Evolutionary conservation across 805 yeast genomes (phyloP), one percentile per base, ranked within the genome.

Genomic region (Ascoidea tarda): DNA sequence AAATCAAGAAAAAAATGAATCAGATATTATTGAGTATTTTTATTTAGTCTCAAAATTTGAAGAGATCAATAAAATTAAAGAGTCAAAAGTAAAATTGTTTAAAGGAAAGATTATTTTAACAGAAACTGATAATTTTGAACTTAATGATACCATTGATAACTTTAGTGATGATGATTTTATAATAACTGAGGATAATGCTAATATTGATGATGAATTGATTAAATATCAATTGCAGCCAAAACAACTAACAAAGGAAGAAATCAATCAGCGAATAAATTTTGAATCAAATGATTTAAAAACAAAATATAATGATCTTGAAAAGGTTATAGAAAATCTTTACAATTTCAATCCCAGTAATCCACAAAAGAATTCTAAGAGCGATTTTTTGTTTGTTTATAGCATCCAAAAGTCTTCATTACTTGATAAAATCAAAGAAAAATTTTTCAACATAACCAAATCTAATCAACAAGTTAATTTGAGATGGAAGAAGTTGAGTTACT

Each of bases 401-500:
- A 51, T 52, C 44, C 50, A 54, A 14, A 52, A 52, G 28, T 42
- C 55, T n/a, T 48, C 52, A 8, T 48, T 54, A 16, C 32, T 47
- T 4, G 44, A 42, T 28, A 46, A 50, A 44, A 55, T 55, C 21
- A 50, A 50, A 6, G 53, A 54, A 46, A 52, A 53, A 28, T 59
- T 53, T 38, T 50, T 57, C 33, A 54, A 55, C 33, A 49, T 59
- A 42, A 51, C 51, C 5, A 52, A 49, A 33, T 31, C 53, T 5
- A 56, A 55, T 48, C 46, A 53, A 16, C 52, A 56, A n/a, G 42
- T 57, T 38, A 51, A 49, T 38, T 14, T 46, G 14, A 57, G 57
- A 46, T 50, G 61, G 33, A 58, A 60, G 48, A 67, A 67, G 53
- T 61, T 60, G 47, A 47, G 56, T 32, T 51, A 63, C 3, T 62